These are phyloP conservation scores for Lentinula detonsa DNA, from an alignment of 768 basidiomycete genomes.

Conservation along the genomic window DNA sequence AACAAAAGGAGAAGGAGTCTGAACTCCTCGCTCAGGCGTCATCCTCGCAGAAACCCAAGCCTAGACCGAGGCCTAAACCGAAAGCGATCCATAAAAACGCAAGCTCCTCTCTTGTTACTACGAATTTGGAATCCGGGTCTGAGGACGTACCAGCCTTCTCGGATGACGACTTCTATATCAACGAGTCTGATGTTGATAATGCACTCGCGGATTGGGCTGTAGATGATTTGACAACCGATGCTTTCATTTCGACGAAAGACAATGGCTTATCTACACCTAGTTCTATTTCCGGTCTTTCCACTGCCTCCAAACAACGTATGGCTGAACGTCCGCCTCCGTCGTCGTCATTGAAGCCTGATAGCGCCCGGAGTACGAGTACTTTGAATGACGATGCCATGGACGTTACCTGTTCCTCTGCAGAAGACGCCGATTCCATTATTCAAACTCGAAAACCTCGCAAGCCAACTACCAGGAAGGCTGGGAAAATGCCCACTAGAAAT, in stretches of 20 bases:
- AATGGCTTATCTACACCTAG: not conserved
- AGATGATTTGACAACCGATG: not conserved
- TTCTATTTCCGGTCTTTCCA: not conserved
- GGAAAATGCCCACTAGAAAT: not conserved
- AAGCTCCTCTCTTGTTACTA: not conserved
- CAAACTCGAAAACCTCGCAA: not conserved
- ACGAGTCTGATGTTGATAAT: not conserved
- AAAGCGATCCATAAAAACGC: not conserved
- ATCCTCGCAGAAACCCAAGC: not conserved
- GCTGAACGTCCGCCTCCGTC: not conserved
- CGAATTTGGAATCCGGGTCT: not conserved
- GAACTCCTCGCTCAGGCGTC: not conserved
- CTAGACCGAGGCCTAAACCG: conserved; percentile 4
- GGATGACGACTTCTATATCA: not conserved
- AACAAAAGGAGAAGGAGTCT: conserved; percentile 4
- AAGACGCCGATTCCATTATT: not conserved
- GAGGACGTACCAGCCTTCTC: not conserved
- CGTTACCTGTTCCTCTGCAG: not conserved
- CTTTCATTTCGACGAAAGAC: not conserved
- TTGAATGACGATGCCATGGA: not conserved
- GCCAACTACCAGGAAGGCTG: not conserved
- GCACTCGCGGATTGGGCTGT: not conserved
- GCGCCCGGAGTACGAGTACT: not conserved
- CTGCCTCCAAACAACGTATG: not conserved
- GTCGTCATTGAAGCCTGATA: not conserved